Evolutionary conservation across 2,329 filamentous ascomycete species (phyloP).

Genomic region (Cercospora sesami): DNA sequence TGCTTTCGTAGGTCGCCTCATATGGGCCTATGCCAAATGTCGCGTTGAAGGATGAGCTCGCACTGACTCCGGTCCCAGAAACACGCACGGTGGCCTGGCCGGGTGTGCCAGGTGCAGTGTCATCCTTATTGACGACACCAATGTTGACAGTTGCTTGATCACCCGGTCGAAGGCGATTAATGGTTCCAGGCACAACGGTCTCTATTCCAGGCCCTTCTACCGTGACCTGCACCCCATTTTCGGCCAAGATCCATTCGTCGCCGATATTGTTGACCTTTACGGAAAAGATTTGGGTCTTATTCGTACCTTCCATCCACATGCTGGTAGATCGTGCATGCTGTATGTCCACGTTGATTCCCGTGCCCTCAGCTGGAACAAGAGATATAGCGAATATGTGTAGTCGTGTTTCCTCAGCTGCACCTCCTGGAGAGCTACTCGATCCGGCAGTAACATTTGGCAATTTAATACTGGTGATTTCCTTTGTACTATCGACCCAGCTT

Average conservation of each 20-base stretch:
- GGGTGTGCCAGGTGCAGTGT: constrained; percentile 33
- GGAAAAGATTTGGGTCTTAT: constrained; percentile 45
- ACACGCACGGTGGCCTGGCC: constrained; percentile 38
- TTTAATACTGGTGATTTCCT: constrained; percentile 41
- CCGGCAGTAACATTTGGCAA: constrained; percentile 43
- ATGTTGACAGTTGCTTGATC: constrained; percentile 44
- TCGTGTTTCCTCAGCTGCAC: constrained; percentile 33
- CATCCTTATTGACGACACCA: constrained; percentile 40
- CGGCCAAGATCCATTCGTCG: constrained; percentile 38
- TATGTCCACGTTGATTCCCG: constrained; percentile 36
- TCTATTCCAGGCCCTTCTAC: constrained; percentile 39
- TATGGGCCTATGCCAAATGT: constrained; percentile 39
- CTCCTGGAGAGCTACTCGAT: constrained; percentile 37
- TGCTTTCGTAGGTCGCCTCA: constrained; percentile 12
- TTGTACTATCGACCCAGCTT: constrained; percentile 44
- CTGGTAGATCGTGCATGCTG: constrained; percentile 47
- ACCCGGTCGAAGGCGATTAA: constrained; percentile 45
- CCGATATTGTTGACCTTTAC: constrained; percentile 44
- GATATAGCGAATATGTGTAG: constrained; percentile 46
- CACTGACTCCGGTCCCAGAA: constrained; percentile 31
- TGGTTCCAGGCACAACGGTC: constrained; percentile 39
- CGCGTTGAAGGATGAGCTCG: constrained; percentile 39
- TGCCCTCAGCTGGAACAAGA: constrained; percentile 35
- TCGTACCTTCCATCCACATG: constrained; percentile 43
- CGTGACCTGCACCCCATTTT: constrained; percentile 40